phyloP scores from a whole-genome alignment of 2,329 filamentous ascomycete genomes.

The Ilyonectria sp. region DNA sequence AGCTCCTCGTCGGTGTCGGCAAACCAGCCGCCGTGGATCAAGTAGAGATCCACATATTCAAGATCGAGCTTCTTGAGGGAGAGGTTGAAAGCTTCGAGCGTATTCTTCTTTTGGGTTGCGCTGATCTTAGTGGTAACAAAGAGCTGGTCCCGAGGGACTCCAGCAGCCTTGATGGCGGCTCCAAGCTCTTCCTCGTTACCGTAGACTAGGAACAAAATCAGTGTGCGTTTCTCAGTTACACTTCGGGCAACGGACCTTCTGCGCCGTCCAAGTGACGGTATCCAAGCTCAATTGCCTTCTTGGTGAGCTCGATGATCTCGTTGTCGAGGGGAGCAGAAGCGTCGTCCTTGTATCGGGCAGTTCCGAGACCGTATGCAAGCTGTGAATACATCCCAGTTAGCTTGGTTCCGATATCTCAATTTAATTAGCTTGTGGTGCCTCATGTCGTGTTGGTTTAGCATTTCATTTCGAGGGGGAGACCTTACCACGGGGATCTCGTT shows the following conservation, averaged over 20 bases:
- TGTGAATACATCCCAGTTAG: constrained; percentile 50
- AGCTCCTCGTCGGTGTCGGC: constrained; percentile 65
- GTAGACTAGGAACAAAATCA: constrained; percentile 62
- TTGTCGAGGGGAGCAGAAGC: constrained; percentile 68
- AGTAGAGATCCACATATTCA: constrained; percentile 81
- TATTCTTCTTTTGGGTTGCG: constrained; percentile 56
- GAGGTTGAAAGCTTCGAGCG: constrained; percentile 67
- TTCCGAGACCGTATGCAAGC: constrained; percentile 82
- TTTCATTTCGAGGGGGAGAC: constrained; percentile 5
- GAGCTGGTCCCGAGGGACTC: constrained; percentile 76
- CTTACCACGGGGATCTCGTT: constrained; percentile 79
- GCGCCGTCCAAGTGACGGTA: constrained; percentile 83
- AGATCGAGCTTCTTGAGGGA: constrained; percentile 77
- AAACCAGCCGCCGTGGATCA: constrained; percentile 73
- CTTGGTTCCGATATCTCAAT: neutral
- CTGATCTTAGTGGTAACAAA: constrained; percentile 76
- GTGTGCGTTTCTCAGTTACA: neutral
- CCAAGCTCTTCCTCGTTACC: constrained; percentile 80
- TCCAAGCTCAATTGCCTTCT: constrained; percentile 77
- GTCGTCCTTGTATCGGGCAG: constrained; percentile 72
- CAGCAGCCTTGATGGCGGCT: constrained; percentile 76
- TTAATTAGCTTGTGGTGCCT: neutral
- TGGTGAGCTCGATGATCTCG: constrained; percentile 63
- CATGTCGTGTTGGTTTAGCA: neutral
- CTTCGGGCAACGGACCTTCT: constrained; percentile 65